Evolutionary conservation across 495 filamentous ascomycete genomes (phyloP).

Genomic region (Melanomma pulvis-pyrius): DNA sequence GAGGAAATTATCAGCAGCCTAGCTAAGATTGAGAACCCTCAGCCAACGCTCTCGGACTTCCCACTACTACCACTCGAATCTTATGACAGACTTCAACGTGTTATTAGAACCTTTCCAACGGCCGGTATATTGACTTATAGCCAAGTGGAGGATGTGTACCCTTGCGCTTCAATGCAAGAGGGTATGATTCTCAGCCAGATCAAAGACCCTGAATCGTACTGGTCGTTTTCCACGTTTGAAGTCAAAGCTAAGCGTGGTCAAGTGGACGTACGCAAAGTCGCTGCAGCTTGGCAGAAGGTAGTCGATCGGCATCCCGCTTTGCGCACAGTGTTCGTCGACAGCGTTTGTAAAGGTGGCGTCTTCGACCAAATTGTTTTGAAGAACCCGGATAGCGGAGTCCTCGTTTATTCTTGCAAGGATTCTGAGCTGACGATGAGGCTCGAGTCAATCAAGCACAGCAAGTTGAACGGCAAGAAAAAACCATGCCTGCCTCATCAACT

Average conservation of each 20-base stretch:
- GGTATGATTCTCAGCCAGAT: slow-evolving; percentile 55
- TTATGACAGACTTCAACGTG: slow-evolving; percentile 35
- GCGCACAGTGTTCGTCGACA: slow-evolving; percentile 60
- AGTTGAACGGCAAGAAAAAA: slow-evolving; percentile 45
- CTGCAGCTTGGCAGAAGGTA: slow-evolving; percentile 57
- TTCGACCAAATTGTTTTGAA: slow-evolving; percentile 60
- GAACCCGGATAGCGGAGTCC: slow-evolving; percentile 45
- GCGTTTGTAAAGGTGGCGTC: slow-evolving; percentile 53
- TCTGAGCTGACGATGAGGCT: slow-evolving; percentile 45
- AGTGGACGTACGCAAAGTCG: slow-evolving; percentile 50
- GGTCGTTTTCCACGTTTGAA: slow-evolving; percentile 54
- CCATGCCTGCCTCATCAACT: slow-evolving; percentile 55
- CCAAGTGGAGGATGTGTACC: slow-evolving; percentile 51
- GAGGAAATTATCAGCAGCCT: slow-evolving; percentile 19
- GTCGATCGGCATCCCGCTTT: slow-evolving; percentile 58
- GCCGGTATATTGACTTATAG: slow-evolving; percentile 32
- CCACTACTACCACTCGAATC: slow-evolving; percentile 41
- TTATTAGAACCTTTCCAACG: slow-evolving; percentile 20
- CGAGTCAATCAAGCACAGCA: slow-evolving; percentile 45
- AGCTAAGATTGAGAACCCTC: slow-evolving; percentile 13
- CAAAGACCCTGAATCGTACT: slow-evolving; percentile 53
- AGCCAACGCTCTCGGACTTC: slow-evolving; percentile 42
- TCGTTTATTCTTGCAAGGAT: slow-evolving; percentile 50
- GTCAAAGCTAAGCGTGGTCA: slow-evolving; percentile 40
- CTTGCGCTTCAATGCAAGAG: slow-evolving; percentile 51